Conservation (phyloP, 805 yeast genomes). For the Myxozyma vanderwaltii region DNA sequence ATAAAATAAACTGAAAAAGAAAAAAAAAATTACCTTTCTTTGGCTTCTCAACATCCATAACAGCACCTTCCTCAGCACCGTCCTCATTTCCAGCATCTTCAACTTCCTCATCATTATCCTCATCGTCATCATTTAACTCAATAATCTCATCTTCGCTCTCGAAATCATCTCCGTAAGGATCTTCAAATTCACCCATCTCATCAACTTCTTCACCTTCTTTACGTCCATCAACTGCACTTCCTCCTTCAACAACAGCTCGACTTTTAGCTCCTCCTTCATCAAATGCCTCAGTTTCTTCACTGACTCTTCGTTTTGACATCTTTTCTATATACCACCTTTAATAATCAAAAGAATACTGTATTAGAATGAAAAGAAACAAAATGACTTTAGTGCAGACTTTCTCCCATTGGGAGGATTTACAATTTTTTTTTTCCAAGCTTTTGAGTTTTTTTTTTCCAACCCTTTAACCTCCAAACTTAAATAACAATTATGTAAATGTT, state of each 20-base stretch:
- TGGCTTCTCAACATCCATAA: slow-evolving; percentile 37
- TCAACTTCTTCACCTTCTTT: slow-evolving; percentile 34
- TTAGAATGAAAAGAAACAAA: no score
- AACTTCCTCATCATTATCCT: slow-evolving; percentile 48
- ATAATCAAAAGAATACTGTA: no score
- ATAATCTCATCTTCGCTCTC: slow-evolving; percentile 46
- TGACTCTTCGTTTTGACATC: neutral
- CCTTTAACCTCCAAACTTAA: no score
- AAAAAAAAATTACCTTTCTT: slow-evolving; percentile 39
- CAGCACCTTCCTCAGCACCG: slow-evolving; percentile 25
- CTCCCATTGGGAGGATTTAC: no score
- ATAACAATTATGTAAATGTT: no score
- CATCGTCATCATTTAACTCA: slow-evolving; percentile 80
- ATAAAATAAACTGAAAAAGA: neutral
- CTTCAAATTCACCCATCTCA: slow-evolving; percentile 60
- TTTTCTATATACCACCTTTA: neutral
- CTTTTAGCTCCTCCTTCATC: neutral
- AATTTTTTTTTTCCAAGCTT: no score
- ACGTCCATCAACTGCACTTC: slow-evolving; percentile 5
- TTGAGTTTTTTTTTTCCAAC: no score
- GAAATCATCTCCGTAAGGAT: slow-evolving; percentile 55
- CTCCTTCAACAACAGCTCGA: slow-evolving; percentile 12
- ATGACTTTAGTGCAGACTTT: no score
- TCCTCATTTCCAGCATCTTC: slow-evolving; percentile 33
- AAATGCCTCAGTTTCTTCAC: neutral